These are phyloP conservation scores for Nematocida parisii DNA, from an alignment of 371 early-diverging fungal genomes.

Conservation along the genomic window DNA sequence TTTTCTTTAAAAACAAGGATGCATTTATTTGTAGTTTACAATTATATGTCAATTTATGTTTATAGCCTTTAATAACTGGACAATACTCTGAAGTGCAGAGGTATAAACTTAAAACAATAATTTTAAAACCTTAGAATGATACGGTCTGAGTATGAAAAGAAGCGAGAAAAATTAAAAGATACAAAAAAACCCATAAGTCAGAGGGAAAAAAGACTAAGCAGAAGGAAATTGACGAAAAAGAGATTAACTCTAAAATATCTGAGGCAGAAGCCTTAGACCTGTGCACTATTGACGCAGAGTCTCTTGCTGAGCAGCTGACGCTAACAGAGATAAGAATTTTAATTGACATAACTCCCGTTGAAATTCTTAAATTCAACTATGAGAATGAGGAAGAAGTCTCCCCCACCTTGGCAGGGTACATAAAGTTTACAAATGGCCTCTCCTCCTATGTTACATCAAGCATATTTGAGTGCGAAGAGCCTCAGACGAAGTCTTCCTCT, in stretches of 20 bases:
- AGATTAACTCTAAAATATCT: slow-evolving; percentile 32
- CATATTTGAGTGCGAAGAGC: slow-evolving; percentile 8
- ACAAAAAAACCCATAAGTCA: not conserved
- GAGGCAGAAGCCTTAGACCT: slow-evolving; percentile 48
- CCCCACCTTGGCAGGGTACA: slow-evolving; percentile 41
- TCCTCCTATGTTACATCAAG: slow-evolving; percentile 34
- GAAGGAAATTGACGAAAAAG: slow-evolving; percentile 11
- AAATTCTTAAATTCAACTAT: slow-evolving; percentile 54
- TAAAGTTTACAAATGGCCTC: slow-evolving; percentile 41
- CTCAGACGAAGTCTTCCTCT: not conserved
- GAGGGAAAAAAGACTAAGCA: not conserved
- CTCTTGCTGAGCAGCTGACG: slow-evolving; percentile 35
- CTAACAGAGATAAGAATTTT: slow-evolving; percentile 26
- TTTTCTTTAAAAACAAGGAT: too few relatives aligned
- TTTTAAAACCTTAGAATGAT: slow-evolving; percentile 2
- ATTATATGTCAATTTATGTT: too few relatives aligned
- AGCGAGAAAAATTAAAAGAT: slow-evolving; percentile 19
- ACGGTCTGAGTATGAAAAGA: slow-evolving; percentile 53
- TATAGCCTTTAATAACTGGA: too few relatives aligned
- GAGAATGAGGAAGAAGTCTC: slow-evolving; percentile 7
- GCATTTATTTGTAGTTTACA: too few relatives aligned
- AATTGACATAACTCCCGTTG: slow-evolving; percentile 39
- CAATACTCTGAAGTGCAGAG: too few relatives aligned
- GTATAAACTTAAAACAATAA: not conserved
- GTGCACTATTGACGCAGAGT: slow-evolving; percentile 16